These are phyloP conservation scores for Xylariaceae sp. DNA, from an alignment of 2,329 filamentous ascomycete genomes.

Conservation along the genomic window DNA sequence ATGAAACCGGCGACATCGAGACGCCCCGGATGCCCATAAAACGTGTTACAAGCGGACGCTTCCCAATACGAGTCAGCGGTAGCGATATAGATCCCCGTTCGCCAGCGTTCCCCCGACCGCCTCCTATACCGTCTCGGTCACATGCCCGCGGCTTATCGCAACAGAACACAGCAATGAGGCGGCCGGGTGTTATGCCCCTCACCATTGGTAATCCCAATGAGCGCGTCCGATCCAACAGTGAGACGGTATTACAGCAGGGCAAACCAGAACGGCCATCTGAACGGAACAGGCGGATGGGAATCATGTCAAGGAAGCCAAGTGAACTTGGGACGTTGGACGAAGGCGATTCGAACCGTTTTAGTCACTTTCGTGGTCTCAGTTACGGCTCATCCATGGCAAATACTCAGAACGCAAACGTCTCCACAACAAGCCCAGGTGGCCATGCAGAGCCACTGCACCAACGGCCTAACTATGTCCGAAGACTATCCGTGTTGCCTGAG, in stretches of 20 bases:
- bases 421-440: constrained; percentile 51
- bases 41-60: constrained; percentile 58
- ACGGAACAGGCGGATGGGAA: constrained; percentile 58
- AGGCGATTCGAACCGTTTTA: constrained; percentile 56
- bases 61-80: constrained; percentile 68
- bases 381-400: constrained; percentile 65
- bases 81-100: constrained; percentile 66
- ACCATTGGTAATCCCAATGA: constrained; percentile 67
- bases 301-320: constrained; percentile 54
- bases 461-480: constrained; percentile 58
- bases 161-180: constrained; percentile 58
- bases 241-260: constrained; percentile 49
- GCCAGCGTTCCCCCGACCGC: constrained; percentile 59
- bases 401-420: constrained; percentile 33
- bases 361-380: constrained; percentile 61
- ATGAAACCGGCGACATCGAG: constrained; percentile 70
- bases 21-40: constrained; percentile 67
- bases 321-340: constrained; percentile 61
- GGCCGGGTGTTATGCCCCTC: constrained; percentile 66
- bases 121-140: constrained; percentile 73
- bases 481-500: constrained; percentile 59
- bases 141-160: constrained; percentile 73
- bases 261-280: constrained; percentile 48
- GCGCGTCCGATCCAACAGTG: constrained; percentile 60
- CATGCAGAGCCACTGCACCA: constrained; percentile 53